A percentile compares a stretch with the other conserved stretches of the same genome.
phyloP scores from a whole-genome alignment of 768 basidiomycete genomes.

The Sporobolomyces roseus region DNA sequence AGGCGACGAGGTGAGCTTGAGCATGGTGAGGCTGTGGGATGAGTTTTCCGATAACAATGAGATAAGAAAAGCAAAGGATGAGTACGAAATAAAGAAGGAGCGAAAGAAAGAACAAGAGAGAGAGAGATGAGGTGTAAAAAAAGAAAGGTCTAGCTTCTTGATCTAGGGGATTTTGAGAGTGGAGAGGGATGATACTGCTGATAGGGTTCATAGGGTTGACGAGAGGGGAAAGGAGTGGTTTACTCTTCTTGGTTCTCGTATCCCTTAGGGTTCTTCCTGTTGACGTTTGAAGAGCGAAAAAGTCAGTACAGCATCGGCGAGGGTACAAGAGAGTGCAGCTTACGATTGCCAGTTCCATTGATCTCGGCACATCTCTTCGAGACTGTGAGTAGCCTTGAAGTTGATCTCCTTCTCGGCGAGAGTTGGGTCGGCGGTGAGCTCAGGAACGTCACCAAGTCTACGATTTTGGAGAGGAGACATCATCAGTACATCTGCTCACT shows the following conservation, averaged over 20 bases:
- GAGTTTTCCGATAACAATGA: no score
- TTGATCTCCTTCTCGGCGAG: constrained; percentile 89
- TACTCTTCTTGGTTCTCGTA: constrained; percentile 30
- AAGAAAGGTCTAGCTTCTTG: no score
- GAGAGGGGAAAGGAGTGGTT: neutral
- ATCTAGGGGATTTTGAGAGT: no score
- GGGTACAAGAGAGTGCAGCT: neutral
- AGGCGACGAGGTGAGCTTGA: no score
- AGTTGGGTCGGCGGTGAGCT: constrained; percentile 86
- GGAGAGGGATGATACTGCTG: neutral
- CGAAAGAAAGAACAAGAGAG: no score
- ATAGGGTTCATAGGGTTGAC: neutral
- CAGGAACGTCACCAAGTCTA: constrained; percentile 90
- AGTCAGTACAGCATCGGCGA: neutral
- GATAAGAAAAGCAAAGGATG: no score
- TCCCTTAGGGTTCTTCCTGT: constrained; percentile 39
- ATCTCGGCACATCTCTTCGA: constrained; percentile 92
- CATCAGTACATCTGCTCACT: no score
- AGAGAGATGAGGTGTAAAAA: no score
- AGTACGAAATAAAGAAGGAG: no score
- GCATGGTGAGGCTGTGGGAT: no score
- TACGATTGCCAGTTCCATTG: constrained; percentile 94
- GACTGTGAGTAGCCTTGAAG: constrained; percentile 72
- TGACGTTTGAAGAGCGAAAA: neutral
- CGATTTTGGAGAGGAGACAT: neutral